Percentiles rank a stretch among this genome's conserved stretches.
Evolutionary conservation across 352 stramenopile species (phyloP).

Genomic region (Phytophthora niederhauseri): DNA sequence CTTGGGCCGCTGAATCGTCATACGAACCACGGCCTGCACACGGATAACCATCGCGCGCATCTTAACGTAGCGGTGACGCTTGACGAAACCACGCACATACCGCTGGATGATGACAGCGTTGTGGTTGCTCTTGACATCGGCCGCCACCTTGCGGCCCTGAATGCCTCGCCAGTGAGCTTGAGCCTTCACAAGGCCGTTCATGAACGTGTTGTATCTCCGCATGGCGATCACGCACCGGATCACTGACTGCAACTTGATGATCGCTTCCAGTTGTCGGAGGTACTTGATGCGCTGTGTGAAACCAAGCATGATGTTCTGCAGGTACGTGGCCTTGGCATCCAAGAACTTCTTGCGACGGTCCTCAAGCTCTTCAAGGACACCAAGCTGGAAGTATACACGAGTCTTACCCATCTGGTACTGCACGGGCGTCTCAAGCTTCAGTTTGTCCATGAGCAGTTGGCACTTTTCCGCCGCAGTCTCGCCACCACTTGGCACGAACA

Average conservation of each 20-base stretch:
- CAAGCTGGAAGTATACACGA: conserved; percentile 89
- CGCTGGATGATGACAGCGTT: conserved; percentile 86
- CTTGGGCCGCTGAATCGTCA: conserved; percentile 84
- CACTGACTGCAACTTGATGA: conserved; percentile 87
- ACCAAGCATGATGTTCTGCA: conserved; percentile 82
- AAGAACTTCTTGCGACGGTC: conserved; percentile 87
- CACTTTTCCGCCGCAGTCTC: conserved; percentile 69
- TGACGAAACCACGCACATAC: conserved; percentile 73
- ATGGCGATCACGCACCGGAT: conserved; percentile 84
- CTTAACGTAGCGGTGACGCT: conserved; percentile 67
- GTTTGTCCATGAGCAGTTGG: conserved; percentile 80
- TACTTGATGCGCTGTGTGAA: conserved; percentile 84
- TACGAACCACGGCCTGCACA: conserved; percentile 79
- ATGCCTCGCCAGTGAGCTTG: conserved; percentile 81
- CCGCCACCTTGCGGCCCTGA: conserved; percentile 64
- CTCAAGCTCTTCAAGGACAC: conserved; percentile 86
- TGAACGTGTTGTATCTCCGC: conserved; percentile 86
- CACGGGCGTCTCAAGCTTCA: conserved; percentile 69
- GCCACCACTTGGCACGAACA: conserved; percentile 75
- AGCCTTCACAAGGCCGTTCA: conserved; percentile 58
- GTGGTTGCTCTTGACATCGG: conserved; percentile 83
- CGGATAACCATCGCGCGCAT: conserved; percentile 76
- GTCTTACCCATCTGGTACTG: conserved; percentile 90
- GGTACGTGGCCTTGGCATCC: conserved; percentile 76
- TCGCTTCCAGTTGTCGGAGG: conserved; percentile 71